phyloP scores from a whole-genome alignment of 2,329 filamentous ascomycete genomes.

The Dothiorella sarmentorum region DNA sequence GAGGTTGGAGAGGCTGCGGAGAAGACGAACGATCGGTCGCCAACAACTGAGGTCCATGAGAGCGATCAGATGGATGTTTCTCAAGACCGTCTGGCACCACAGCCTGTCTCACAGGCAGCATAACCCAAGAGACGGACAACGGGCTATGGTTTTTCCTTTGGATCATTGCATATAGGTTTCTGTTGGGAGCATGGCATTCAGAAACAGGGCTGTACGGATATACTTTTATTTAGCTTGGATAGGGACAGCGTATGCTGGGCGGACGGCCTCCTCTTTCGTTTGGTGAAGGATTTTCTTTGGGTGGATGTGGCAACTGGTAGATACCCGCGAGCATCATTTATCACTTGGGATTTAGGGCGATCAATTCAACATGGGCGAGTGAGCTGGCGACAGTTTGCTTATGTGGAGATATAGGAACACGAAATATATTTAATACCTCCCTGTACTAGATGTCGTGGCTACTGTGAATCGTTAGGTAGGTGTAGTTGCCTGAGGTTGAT shows the following conservation, averaged over 20 bases:
- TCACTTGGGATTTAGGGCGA: neutral
- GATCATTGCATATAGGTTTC: neutral
- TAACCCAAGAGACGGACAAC: constrained; percentile 1
- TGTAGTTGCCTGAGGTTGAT: neutral
- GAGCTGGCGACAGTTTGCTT: neutral
- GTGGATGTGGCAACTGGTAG: constrained; percentile 2
- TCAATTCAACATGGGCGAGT: constrained; percentile 6
- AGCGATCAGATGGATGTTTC: constrained; percentile 5
- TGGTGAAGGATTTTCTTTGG: neutral
- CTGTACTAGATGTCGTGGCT: neutral
- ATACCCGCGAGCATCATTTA: constrained; percentile 10
- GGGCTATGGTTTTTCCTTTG: neutral
- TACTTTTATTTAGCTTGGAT: neutral
- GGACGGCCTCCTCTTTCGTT: constrained; percentile 1
- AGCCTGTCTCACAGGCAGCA: constrained; percentile 4
- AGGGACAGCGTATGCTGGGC: constrained; percentile 1
- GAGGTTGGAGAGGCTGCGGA: neutral
- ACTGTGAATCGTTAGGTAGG: neutral
- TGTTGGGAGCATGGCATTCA: neutral
- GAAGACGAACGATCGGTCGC: neutral
- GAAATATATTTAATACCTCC: constrained; percentile 2
- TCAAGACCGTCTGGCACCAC: neutral
- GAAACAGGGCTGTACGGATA: neutral
- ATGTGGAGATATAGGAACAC: neutral
- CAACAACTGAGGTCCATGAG: neutral